Base-by-base conservation (phyloP, 305 asterid genomes). In the Fraxinus angustifolia region DNA sequence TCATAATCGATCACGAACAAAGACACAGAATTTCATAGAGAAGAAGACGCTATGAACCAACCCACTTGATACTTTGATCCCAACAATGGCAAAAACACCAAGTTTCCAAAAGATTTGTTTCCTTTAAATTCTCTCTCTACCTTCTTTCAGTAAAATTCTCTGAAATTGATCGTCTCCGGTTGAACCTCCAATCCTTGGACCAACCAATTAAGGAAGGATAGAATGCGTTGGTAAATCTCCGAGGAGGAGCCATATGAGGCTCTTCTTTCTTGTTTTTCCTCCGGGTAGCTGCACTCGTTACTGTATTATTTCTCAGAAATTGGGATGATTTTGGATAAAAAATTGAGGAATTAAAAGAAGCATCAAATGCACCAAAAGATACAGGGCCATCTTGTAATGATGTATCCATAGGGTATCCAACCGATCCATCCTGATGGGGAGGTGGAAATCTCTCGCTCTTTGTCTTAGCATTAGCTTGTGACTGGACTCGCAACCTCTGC, bases 361-460 rank as follows among this genome's bases (percentile, higher is more conserved):
- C 79, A 58, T 87, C 92, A 1, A 88, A 83, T 76, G 85, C 86
- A 75, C 86, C 83, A 56, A 96, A 91, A 3, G 97, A 96, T 36
- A 86, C 62, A 10, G 93, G 88, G 71, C 86, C 91, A 28, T 87
- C 88, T 40, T 82, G 88, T 33, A 90, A 84, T 33, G 91, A 83
- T 67, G 90, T 73, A 73, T 89, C 89, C 4, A 86, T 86, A 45
- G 86, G 90, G 78, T 92, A 80, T 50, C 97, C 98, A 28, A 91
- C 90, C 17, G 92, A 91, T 75, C 92, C 99, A 84, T 96, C 99
- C 82, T 92, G 93, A 86, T 96, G 99, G 6, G 99, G 99, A 1
- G 99, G 98, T 16, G 99, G 99, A 42, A 96, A 94, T 84, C 94
- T 94, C 76, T 94, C 99, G 6, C 98, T 96, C 87, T 91, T 96